Percentiles rank a stretch among this genome's conserved stretches.
These are phyloP conservation scores for Penicillium sp. DNA, from an alignment of 2,329 filamentous ascomycete genomes.

Conservation along the genomic window DNA sequence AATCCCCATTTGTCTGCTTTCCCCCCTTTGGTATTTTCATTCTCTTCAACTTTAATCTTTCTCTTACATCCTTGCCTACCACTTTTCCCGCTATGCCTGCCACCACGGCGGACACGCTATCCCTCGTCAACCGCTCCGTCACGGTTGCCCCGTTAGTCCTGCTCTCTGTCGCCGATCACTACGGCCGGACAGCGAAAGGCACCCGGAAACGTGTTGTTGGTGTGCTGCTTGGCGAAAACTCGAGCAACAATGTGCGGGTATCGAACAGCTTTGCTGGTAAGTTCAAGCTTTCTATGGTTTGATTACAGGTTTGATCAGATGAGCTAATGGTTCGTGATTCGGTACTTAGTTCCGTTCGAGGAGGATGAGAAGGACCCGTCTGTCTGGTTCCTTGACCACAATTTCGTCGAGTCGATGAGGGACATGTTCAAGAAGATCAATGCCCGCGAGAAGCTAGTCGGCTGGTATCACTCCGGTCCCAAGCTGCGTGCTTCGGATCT, in stretches of 20 bases:
- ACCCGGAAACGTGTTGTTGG: slow-evolving; percentile 87
- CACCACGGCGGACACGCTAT: slow-evolving; percentile 93
- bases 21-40: not conserved
- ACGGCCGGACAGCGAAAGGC: slow-evolving; percentile 87
- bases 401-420: slow-evolving; percentile 99
- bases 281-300: slow-evolving; percentile 28
- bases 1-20: slow-evolving; percentile 2
- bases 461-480: slow-evolving; percentile 98
- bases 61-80: slow-evolving; percentile 2
- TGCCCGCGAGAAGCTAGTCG: slow-evolving; percentile 95
- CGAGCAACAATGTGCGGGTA: slow-evolving; percentile 91
- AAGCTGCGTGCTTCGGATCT: slow-evolving; percentile 95
- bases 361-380: slow-evolving; percentile 98
- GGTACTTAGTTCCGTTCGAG: slow-evolving; percentile 78
- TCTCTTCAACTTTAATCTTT: not conserved
- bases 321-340: slow-evolving; percentile 19
- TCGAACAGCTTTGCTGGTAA: slow-evolving; percentile 98
- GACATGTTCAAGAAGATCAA: slow-evolving; percentile 99
- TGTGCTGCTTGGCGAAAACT: slow-evolving; percentile 89
- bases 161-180: slow-evolving; percentile 96
- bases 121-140: slow-evolving; percentile 88
- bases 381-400: slow-evolving; percentile 99
- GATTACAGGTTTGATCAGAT: slow-evolving; percentile 1
- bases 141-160: slow-evolving; percentile 97
- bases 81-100: slow-evolving; percentile 68